Conservation (phyloP, 129 eudicot species). For the Chrysanthemum lavandulifolium region DNA sequence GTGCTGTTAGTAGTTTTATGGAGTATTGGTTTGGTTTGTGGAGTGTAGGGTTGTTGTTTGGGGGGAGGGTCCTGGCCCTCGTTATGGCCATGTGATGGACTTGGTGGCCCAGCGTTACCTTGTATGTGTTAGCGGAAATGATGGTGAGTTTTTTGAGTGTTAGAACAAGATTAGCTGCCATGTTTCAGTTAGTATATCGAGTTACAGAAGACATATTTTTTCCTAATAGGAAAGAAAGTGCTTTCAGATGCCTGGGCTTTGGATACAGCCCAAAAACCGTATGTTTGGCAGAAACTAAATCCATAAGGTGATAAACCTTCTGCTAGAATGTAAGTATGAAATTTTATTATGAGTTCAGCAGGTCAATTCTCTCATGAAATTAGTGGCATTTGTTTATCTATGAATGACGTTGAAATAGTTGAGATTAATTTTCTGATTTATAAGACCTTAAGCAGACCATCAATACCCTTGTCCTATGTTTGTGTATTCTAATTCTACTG, state of each 20-base stretch:
- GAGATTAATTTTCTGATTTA: neutral
- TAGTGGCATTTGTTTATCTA: slow-evolving; percentile 1
- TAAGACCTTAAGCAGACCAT: neutral
- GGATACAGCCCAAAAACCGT: slow-evolving; percentile 98
- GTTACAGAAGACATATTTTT: neutral
- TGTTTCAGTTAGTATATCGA: neutral
- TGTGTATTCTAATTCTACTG: neutral
- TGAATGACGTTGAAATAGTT: slow-evolving; percentile 13
- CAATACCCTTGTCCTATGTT: no score
- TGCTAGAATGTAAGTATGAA: slow-evolving; percentile 83
- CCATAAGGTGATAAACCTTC: slow-evolving; percentile 97
- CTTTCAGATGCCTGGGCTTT: slow-evolving; percentile 96
- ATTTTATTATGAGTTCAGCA: slow-evolving; percentile 5
- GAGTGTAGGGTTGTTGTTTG: slow-evolving; percentile 84
- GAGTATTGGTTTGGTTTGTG: slow-evolving; percentile 14
- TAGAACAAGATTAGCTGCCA: neutral
- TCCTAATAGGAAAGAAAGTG: slow-evolving; percentile 77
- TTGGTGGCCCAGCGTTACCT: slow-evolving; percentile 94
- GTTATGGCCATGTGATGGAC: slow-evolving; percentile 98
- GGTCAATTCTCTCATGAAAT: neutral
- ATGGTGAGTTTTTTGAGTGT: slow-evolving; percentile 55
- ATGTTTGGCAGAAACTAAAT: slow-evolving; percentile 86
- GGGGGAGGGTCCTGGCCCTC: slow-evolving; percentile 94
- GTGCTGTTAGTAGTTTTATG: slow-evolving; percentile 1
- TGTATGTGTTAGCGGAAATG: slow-evolving; percentile 89